Evolutionary conservation across 108 stramenopile species (phyloP), one percentile per base, ranked within the genome.

Genomic region (Skeletonema tropicum): DNA sequence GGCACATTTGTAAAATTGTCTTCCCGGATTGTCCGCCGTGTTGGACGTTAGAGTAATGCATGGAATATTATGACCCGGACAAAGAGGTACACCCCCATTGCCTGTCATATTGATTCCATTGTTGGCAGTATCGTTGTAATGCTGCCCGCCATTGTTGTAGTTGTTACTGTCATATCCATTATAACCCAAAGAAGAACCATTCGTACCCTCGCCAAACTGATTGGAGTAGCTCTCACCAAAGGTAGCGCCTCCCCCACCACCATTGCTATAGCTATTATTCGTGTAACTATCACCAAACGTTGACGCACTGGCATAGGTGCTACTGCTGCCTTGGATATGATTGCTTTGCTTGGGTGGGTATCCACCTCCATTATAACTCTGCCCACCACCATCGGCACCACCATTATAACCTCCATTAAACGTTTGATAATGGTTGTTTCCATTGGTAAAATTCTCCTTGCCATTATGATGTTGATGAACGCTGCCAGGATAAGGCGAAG

Each of bases 1-100:
- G 26, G 89, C 81, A 67, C 94, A 95, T 65, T 93, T 95, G 88
- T 89, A 95, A 66, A 95, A 95, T 67, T 93, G 82, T 26, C 94
- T 82, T 9, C 94, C 92, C 46, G 58, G 67, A 73, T 92, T 95
- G 39, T 80, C 60, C 9, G 86, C 73, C 17, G 89, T 90, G 10
- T 60, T 66, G 21, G 94, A 83, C 0, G 94, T 95, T 1, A 93
- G 71, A 5, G 83, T 17, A 31, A 79, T 67, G 66, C 92, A 93
- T 17, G 94, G 94, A 25, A 71, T 61, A 66, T 73, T 79, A 63
- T 95, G 94, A n/a, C 89, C 90, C 8, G 92, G 85, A 80, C 94
- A 95, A 8, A 88, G 74, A n/a, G 92, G 91, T 17, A 60, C 85
- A 25, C 38, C 64, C 33, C 62, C 73, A 57, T 39, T 39, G 35